Conservation (phyloP, 352 stramenopile genomes). For the Hyaloperonospora brassicae region DNA sequence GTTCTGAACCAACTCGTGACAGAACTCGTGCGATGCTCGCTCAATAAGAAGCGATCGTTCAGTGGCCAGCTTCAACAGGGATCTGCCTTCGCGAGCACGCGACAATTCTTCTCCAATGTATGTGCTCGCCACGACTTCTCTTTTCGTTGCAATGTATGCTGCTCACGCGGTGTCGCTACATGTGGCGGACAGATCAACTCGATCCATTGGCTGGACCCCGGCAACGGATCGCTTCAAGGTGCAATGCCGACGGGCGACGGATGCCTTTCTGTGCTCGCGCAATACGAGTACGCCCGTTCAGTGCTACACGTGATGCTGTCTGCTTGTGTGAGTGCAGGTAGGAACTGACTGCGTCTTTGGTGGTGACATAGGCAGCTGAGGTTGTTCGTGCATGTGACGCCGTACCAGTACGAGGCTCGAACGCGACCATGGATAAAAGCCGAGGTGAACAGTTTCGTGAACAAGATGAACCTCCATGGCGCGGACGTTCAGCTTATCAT, state of each 20-base stretch:
- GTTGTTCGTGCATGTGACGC: slow-evolving; percentile 56
- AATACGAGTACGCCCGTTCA: slow-evolving; percentile 25
- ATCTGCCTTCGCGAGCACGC: slow-evolving; percentile 28
- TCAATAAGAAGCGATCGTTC: slow-evolving; percentile 32
- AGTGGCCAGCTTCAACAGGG: slow-evolving; percentile 25
- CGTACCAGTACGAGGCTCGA: slow-evolving; percentile 44
- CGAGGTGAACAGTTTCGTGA: slow-evolving; percentile 40
- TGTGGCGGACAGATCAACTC: slow-evolving; percentile 33
- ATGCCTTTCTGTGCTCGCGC: slow-evolving; percentile 29
- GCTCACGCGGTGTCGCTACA: background rate
- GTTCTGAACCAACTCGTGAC: slow-evolving; percentile 69
- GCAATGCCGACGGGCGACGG: slow-evolving; percentile 30
- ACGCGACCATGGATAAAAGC: slow-evolving; percentile 48
- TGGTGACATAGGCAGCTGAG: slow-evolving; percentile 20
- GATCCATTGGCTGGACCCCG: slow-evolving; percentile 59
- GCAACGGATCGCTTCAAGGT: slow-evolving; percentile 42
- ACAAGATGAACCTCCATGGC: slow-evolving; percentile 25
- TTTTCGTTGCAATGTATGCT: too few relatives aligned
- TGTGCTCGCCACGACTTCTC: slow-evolving; percentile 5
- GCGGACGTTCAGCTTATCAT: slow-evolving; percentile 34
- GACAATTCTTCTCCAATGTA: slow-evolving; percentile 33
- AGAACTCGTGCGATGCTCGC: slow-evolving; percentile 38
- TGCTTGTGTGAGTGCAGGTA: background rate
- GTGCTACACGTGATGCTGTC: background rate
- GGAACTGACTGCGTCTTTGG: slow-evolving; percentile 1